Base-by-base conservation (phyloP, 495 filamentous ascomycete species). In the Eremomyces bilateralis region DNA sequence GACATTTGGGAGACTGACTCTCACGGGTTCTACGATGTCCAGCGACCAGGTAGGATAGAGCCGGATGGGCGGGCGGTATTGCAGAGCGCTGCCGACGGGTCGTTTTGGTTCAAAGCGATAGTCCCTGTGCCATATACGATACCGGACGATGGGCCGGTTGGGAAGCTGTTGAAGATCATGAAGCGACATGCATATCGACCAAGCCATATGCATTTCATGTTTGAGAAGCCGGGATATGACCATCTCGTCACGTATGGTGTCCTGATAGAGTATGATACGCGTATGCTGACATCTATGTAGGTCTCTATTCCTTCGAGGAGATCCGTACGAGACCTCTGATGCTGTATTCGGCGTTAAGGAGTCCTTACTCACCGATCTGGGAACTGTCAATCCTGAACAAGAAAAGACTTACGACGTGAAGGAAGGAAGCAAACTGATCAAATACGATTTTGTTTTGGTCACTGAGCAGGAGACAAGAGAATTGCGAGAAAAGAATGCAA, bases 1-100 rank as follows among this genome's bases (percentile, higher is more conserved):
- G 81, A 93, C 52, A 81, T 93, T 47, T 94, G 84, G 84, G 84
- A 92, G 56, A 85, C 83, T 13, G 82, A 94, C 46, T 73, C 67
- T 34, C 69, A 70, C 18, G 84, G 84, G 8, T 72, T 74, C 44
- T 94, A 94, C 50, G 84, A 94, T 53, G 80, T 91, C 37, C 84
- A 93, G 57, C 74, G 85, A 47, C 57, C 65, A 0, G 71, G 71
- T 20, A 57, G 73, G 10, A 52, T 63, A 15, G 71, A 67, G 12
- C 78, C 81, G 0, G 82, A 84, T 59, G 82, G 83, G 21, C 60
- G 84, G 20, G 79, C 77, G 40, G 60, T 92, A 20, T 71, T 94
- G 67, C 57, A 62, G 11, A 78, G 65, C 39, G 73, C 80, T 40
- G 52, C 54, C 1, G 54, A 76, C 1, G 84, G 84, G 0, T 45